Percentiles rank a stretch among this genome's conserved stretches.
phyloP scores from a whole-genome alignment of 2,329 filamentous ascomycete genomes.

The Botrytis fragariae region DNA sequence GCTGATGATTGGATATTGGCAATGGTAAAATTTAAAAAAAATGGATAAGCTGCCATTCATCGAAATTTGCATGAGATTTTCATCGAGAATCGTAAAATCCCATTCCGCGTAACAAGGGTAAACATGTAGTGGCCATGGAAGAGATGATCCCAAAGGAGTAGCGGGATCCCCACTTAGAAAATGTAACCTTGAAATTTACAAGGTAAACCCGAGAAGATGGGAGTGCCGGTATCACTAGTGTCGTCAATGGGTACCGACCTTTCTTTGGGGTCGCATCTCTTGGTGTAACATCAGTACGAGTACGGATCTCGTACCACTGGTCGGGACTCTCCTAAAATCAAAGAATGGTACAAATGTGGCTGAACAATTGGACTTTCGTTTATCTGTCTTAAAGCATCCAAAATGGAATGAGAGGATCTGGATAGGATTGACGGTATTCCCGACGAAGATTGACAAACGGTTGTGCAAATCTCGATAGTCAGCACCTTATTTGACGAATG shows the following conservation, averaged over 20 bases:
- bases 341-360: not conserved
- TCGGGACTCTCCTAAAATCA: not conserved
- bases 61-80: not conserved
- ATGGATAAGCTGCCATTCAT: not conserved
- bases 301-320: not conserved
- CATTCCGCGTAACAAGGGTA: not conserved
- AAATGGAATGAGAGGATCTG: not conserved
- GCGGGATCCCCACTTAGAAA: conserved; percentile 5
- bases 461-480: not conserved
- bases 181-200: not conserved
- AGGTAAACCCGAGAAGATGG: not conserved
- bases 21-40: not conserved
- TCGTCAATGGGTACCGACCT: not conserved
- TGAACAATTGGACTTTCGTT: not conserved
- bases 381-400: not conserved
- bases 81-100: not conserved
- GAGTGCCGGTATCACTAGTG: not conserved
- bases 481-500: conserved; percentile 7
- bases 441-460: not conserved
- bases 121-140: not conserved
- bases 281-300: not conserved
- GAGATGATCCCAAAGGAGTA: not conserved
- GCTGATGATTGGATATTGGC: not conserved
- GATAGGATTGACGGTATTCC: not conserved
- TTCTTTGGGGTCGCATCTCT: not conserved